Evolutionary conservation across 2,329 filamentous ascomycete genomes (phyloP).

Genomic region (Penicillium griseofulvum): DNA sequence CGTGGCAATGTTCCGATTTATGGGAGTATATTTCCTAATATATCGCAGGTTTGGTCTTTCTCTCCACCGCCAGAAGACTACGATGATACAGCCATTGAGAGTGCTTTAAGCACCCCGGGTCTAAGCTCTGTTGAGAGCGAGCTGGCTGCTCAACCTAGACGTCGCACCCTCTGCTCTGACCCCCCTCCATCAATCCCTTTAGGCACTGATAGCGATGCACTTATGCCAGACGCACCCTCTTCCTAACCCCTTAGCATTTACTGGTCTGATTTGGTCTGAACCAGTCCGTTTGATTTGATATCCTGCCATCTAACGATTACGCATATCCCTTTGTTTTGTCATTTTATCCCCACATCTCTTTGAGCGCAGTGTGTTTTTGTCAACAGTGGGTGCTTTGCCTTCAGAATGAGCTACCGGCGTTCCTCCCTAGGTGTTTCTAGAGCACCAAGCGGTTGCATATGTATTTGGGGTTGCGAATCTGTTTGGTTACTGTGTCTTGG

Average conservation of each 20-base stretch:
- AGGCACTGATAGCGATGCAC: constrained; percentile 31
- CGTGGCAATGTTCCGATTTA: constrained; percentile 33
- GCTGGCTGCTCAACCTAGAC: constrained; percentile 15
- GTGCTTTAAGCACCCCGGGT: constrained; percentile 34
- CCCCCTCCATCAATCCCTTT: constrained; percentile 28
- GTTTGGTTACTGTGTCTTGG: background rate
- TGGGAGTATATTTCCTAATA: constrained; percentile 6
- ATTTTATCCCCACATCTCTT: constrained; percentile 10
- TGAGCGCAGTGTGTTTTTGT: constrained; percentile 8
- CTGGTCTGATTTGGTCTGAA: constrained; percentile 6
- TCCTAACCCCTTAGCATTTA: constrained; percentile 16
- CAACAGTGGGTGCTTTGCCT: constrained; percentile 10
- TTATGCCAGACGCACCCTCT: constrained; percentile 35
- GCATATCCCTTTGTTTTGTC: constrained; percentile 17
- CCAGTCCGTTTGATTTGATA: background rate
- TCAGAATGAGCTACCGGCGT: constrained; percentile 15
- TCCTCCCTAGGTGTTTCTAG: constrained; percentile 11
- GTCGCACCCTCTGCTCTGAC: constrained; percentile 32
- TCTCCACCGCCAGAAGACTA: constrained; percentile 63
- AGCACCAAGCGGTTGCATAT: constrained; percentile 20
- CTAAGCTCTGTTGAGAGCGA: constrained; percentile 22
- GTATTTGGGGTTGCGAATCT: constrained; percentile 18
- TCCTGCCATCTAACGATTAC: constrained; percentile 19
- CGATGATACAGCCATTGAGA: constrained; percentile 32
- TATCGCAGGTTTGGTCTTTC: constrained; percentile 81